Evolutionary conservation across 345 rosid genomes (phyloP), one percentile per base, ranked within the genome.

Genomic region (Citrus mangshanensis): DNA sequence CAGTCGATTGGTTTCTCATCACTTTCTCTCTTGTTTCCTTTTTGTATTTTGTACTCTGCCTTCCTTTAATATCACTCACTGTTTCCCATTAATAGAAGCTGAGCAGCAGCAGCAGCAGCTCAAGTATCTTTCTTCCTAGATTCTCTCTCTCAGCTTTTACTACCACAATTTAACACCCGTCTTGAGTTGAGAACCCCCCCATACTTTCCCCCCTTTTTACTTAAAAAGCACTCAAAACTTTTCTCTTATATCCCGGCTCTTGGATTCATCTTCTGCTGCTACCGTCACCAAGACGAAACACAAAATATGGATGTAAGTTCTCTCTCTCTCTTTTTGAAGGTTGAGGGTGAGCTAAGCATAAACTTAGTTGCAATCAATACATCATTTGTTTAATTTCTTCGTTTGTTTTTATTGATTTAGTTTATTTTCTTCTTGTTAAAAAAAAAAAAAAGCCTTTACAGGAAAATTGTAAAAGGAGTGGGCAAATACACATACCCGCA

Each of bases 401-500:
- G 51, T 46, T 22, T 22, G 4, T 46, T 27, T 7, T 30, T 63
- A 35, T 77, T 22, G 51, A 64, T 67, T 42, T 73, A 14, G 13
- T 65, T 24, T 2, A 37, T 21, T 79, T 72, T 27, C 8, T 25
- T 25, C 9, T 46, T 9, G 71, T 32, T 32, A 3, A 4, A 13
- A 46, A 46, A 46, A 46, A 46, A 46, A 12, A 46, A 12, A 46
- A 46, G 10, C 37, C 49, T 25, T 59, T 83, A 65, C 80, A 85
- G 78, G 81, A 80, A 72, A 79, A 82, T 38, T 81, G 86, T 80
- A 92, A 84, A 76, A 88, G 88, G 74, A 92, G 97, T 27, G 93
- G 99, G 24, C 98, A 90, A 77, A 92, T 95, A 69, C 99, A 90
- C 73, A 93, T 95, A 69, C 99, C 99, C 0, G 88, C 89, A 66